Conservation (phyloP, 1,139 yeast species). For the Sugiyamaella pinicola region DNA sequence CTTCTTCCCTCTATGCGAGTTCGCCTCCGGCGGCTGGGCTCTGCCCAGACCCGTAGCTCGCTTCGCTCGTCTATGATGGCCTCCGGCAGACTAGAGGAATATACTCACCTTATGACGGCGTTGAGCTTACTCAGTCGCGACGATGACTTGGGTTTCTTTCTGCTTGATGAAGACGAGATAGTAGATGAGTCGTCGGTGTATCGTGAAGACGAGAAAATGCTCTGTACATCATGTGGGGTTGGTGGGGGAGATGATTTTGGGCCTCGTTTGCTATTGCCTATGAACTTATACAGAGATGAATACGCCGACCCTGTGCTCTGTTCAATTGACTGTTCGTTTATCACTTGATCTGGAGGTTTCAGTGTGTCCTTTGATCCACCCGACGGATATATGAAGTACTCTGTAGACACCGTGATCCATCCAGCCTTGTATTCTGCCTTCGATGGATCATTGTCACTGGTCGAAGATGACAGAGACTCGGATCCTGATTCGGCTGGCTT, state of each 20-base stretch:
- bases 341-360: conserved; percentile 37
- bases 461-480: too few relatives aligned
- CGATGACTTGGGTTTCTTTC: conserved; percentile 21
- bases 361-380: conserved; percentile 38
- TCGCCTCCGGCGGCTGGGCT: background rate
- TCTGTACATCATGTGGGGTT: conserved; percentile 23
- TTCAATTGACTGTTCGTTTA: conserved; percentile 38
- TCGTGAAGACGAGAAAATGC: conserved; percentile 22
- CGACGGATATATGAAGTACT: conserved; percentile 55
- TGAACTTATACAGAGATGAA: conserved; percentile 60
- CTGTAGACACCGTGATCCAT: conserved; percentile 82
- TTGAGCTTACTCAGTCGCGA: conserved; percentile 40
- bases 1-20: conserved; percentile 47
- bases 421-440: conserved; percentile 64
- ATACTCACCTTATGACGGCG: conserved; percentile 41
- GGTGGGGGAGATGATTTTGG: background rate
- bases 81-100: too few relatives aligned
- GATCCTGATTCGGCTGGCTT: background rate
- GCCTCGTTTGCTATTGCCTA: conserved; percentile 41
- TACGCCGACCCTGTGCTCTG: conserved; percentile 58
- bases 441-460: background rate
- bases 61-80: too few relatives aligned
- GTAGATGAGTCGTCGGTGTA: conserved; percentile 17
- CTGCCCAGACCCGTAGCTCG: background rate
- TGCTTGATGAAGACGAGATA: background rate